Base-by-base conservation (phyloP, 495 filamentous ascomycete genomes). In the Articulospora tetracladia region DNA sequence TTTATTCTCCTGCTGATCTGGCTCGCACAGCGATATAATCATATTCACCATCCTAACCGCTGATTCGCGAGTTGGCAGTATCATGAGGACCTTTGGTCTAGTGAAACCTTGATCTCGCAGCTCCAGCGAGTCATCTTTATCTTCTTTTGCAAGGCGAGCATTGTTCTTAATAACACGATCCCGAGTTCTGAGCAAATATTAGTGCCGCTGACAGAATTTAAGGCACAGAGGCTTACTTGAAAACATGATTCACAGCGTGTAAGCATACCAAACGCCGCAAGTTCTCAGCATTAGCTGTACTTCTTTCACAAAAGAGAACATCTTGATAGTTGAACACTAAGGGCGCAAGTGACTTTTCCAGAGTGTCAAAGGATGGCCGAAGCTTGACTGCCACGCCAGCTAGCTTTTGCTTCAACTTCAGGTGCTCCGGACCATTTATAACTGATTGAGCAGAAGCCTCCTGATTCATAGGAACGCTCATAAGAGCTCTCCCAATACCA, bases 41-140 rank as follows among this genome's bases (percentile, higher is more conserved):
- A 77, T 79, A 41, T 96, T 82, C 30, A 97, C 78, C 64, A 83
- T 84, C 63, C 85, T 84, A 48, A 89, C 88, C 62, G 91, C 95
- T 1, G 90, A 85, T 64, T 96, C 85, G 47, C 91, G 80, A 0
- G 94, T 98, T 1, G 94, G 93, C 8, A 96, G 73, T 39, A 98
- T 78, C 64, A 97, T 87, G 23, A 98, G 81, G 19, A 97, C 86
- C 67, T 96, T 97, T 7, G 95, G 94, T 1, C 94, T 81, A 0
- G 94, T 97, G 70, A 97, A 98, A 3, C 95, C 94, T 73, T 98
- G 94, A 70, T 98, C 95, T 47, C 92, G 84, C 26, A 92, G 76
- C 54, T 98, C 94, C 23, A 91, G 75, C 27, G 88, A 85, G 48
- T 83, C 81, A 24, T 80, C 69, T 1, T 63, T 64, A 10, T 69